Base-by-base conservation (phyloP, 371 early-diverging fungal species). In the Lichtheimia hyalospora region DNA sequence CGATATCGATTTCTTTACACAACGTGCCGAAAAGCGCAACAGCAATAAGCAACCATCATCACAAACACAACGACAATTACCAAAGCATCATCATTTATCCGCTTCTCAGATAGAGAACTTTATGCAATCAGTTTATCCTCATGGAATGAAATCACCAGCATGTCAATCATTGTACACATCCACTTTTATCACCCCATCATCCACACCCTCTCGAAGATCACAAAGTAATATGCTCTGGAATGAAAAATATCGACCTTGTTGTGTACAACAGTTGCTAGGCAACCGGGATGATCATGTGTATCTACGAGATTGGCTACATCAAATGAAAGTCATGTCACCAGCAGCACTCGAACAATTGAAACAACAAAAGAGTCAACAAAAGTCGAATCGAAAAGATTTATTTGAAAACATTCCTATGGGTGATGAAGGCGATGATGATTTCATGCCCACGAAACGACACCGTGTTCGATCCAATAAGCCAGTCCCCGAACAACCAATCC, bases 291-390 rank as follows among this genome's bases (percentile, higher is more conserved):
- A 69, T 40, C 54, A 51, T 20, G 15, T 41, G 0, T 78, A 75
- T 55, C 42, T 78, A 15, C 60, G 67, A 14, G 64, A 73, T 39
- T 78, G 79, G 79, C 53, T 78, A 1, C 64, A 66, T n/a, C 67
- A 69, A 57, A 68, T 71, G 67, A 75, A 73, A 39, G 69, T 78
- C 15, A 54, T 64, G 43, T 64, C 72, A 3, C 49, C 62, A n/a
- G 46, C 67, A 7, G 64, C 51, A 21, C 18, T 49, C 3, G 49
- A 51, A 14, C 60, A 8, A 54, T 56, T 40, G 28, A 2, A 18
- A 27, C 12, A 27, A 25, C 21, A 25, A 42, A 13, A 24, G 27
- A 18, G 40, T n/a, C 25, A 1, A 21, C 23, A 34, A 56, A 21
- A 48, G 49, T 23, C 12, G 25, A 3, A 28, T 12, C 34, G 39